phyloP scores from a whole-genome alignment of 768 basidiomycete genomes.

The Tylopilus cervinicoccineus region DNA sequence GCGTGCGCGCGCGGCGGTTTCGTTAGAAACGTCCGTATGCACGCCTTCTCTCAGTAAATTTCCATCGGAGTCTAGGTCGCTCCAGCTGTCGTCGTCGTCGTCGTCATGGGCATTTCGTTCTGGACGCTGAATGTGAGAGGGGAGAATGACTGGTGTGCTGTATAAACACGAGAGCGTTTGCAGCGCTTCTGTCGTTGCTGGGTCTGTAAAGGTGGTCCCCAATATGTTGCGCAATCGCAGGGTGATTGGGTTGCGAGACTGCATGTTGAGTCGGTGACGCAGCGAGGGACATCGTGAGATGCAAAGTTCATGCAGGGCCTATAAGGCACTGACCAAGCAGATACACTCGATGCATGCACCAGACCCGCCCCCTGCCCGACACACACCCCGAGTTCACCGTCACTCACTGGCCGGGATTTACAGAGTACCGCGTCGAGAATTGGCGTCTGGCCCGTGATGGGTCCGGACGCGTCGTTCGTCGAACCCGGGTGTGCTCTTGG shows the following conservation, averaged over 20 bases:
- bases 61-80: constrained; percentile 15
- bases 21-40: constrained; percentile 41
- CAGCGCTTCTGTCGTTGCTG: constrained; percentile 75
- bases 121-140: not conserved
- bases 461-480: too few species aligned
- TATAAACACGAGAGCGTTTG: constrained; percentile 83
- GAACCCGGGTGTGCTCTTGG: too few species aligned
- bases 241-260: constrained; percentile 68
- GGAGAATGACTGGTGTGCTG: constrained; percentile 26
- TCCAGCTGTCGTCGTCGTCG: constrained; percentile 32
- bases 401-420: constrained; percentile 38
- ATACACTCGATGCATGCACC: constrained; percentile 34
- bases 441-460: not conserved
- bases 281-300: not conserved
- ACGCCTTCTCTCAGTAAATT: constrained; percentile 8
- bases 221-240: constrained; percentile 88
- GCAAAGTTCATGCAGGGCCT: too few species aligned
- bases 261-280: not conserved
- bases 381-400: constrained; percentile 51
- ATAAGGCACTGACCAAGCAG: too few species aligned
- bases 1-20: constrained; percentile 68
- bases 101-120: constrained; percentile 28
- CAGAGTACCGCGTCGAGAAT: constrained; percentile 2
- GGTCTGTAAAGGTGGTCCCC: constrained; percentile 74
- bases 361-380: constrained; percentile 33